phyloP scores from a whole-genome alignment of 2,329 filamentous ascomycete genomes.

The Clarireedia homoeocarpa region DNA sequence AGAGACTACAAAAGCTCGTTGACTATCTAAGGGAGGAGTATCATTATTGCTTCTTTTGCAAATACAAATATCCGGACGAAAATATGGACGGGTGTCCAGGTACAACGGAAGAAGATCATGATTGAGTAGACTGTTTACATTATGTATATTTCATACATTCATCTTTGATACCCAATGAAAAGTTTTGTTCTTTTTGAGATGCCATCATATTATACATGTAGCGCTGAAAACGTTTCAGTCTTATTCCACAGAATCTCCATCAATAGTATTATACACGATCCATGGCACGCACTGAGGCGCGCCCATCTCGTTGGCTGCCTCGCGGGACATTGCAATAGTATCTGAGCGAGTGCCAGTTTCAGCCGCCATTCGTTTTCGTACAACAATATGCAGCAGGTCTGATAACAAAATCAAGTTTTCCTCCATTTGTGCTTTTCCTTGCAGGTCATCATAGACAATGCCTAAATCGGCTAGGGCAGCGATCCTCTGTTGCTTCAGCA shows the following conservation, averaged over 20 bases:
- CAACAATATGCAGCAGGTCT: conserved; percentile 24
- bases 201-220: neutral
- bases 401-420: conserved; percentile 26
- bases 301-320: conserved; percentile 19
- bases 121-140: conserved; percentile 30
- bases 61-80: conserved; percentile 66
- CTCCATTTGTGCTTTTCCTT: conserved; percentile 22
- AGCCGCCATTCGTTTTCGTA: conserved; percentile 1
- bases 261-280: conserved; percentile 8
- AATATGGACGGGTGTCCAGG: conserved; percentile 86
- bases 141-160: conserved; percentile 8
- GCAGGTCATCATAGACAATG: conserved; percentile 22
- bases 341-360: neutral
- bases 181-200: neutral
- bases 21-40: conserved; percentile 62
- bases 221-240: conserved; percentile 1
- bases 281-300: conserved; percentile 18
- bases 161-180: conserved; percentile 22
- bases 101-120: conserved; percentile 73
- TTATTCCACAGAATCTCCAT: neutral
- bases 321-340: conserved; percentile 6
- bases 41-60: conserved; percentile 95
- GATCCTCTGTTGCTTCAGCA: conserved; percentile 31
- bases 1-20: conserved; percentile 61
- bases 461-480: conserved; percentile 22